Base-by-base conservation (phyloP, 371 early-diverging fungal species). In the Mortierella sp. region DNA sequence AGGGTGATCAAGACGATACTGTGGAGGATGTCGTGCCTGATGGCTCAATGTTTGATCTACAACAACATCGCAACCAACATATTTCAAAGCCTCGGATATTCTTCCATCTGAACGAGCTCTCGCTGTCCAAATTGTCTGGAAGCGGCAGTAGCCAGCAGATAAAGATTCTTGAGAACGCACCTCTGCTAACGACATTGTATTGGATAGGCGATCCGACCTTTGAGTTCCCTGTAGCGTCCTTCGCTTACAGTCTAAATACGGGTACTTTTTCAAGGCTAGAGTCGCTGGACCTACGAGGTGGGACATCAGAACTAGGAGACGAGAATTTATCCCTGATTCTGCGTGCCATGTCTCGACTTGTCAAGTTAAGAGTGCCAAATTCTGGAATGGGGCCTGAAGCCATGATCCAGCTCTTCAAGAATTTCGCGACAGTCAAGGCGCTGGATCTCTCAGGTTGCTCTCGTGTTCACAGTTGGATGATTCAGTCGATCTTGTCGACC, bases 361-460 rank as follows among this genome's bases (percentile, higher is more conserved):
- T 15, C 24, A 48, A 48, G 26, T 26, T 48, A 26, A 28, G 21
- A 4, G 26, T 48, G 6, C 49, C 49, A 6, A 28, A 9, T 9
- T 24, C 26, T 14, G 49, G 49, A 14, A n/a, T 48, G 14, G 49
- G 9, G 26, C 15, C 23, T 12, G 26, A 48, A 26, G 14, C 49
- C 14, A 26, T 48, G 49, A 0, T 11, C 15, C 8, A 26, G 26
- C 49, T 48, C 15, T 27, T 23, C 49, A 19, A 24, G 26, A 42
- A 55, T 26, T 41, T 17, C 43, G 5, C 17, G 2, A 19, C 31
- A 2, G 28, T 55, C 9, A 26, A 28, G 19, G 42, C 23, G 0
- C n/a, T 55, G 42, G 43, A 55, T 42, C 6, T 55, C 8, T 55
- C 26, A 3, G 24, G 56, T 15, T 55, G 56, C 27, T 1, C 7